These are phyloP conservation scores for Piromyces sp. DNA, from an alignment of 192 early-diverging fungal species.

Conservation along the genomic window DNA sequence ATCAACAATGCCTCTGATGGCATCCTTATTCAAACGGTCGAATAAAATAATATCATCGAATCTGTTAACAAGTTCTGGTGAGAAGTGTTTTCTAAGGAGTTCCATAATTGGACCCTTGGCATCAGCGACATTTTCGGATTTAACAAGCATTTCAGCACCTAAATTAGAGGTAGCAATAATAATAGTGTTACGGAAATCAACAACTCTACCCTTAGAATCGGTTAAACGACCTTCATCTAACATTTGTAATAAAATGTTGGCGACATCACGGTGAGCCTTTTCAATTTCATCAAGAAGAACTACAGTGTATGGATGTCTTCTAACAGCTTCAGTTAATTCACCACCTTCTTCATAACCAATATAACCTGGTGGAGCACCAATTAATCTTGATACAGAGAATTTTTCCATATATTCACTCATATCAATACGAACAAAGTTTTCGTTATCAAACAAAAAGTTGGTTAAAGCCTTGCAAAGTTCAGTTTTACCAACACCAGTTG, in stretches of 20 bases:
- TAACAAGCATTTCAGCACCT: constrained; percentile 49
- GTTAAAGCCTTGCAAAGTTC: constrained; percentile 59
- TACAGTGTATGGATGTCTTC: constrained; percentile 61
- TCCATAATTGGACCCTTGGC: constrained; percentile 21
- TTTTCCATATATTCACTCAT: constrained; percentile 60
- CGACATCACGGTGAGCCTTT: constrained; percentile 70
- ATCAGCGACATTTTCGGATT: constrained; percentile 15
- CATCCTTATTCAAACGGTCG: constrained; percentile 25
- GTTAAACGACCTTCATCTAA: constrained; percentile 66
- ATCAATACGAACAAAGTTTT: constrained; percentile 58
- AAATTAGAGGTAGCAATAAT: constrained; percentile 69
- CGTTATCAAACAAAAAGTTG: constrained; percentile 57
- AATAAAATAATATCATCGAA: constrained; percentile 50
- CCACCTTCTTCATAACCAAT: constrained; percentile 64
- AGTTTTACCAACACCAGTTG: constrained; percentile 63
- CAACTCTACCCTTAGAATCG: constrained; percentile 56
- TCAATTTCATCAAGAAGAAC: constrained; percentile 67
- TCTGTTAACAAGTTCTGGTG: constrained; percentile 63
- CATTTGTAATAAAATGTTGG: constrained; percentile 84
- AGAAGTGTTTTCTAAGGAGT: constrained; percentile 54
- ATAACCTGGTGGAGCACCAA: constrained; percentile 56
- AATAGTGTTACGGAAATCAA: constrained; percentile 66
- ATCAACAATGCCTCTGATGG: constrained; percentile 60
- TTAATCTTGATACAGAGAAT: constrained; percentile 49
- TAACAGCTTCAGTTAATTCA: constrained; percentile 57